phyloP scores from a whole-genome alignment of 2,329 filamentous ascomycete genomes.

The Penicillium sp. region DNA sequence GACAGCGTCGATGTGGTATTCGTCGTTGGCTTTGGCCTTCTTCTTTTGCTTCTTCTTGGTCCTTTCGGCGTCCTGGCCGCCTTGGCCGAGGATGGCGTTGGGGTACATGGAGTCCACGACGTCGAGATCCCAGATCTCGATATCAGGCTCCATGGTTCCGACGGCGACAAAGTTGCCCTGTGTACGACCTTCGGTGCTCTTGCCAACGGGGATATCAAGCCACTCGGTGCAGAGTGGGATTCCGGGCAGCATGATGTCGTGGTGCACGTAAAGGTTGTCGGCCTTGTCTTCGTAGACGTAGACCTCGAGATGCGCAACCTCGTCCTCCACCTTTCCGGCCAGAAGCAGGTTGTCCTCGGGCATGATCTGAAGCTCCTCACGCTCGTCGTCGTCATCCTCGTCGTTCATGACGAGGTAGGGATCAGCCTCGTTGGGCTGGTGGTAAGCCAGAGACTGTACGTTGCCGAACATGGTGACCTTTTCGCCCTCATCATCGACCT shows the following conservation, averaged over 20 bases:
- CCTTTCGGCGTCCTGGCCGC: constrained; percentile 49
- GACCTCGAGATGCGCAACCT: constrained; percentile 92
- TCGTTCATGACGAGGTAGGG: constrained; percentile 91
- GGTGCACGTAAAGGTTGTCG: constrained; percentile 98
- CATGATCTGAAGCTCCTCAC: constrained; percentile 90
- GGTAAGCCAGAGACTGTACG: constrained; percentile 88
- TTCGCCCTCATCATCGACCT: constrained; percentile 65
- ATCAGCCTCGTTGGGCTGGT: constrained; percentile 91
- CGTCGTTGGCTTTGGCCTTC: constrained; percentile 84
- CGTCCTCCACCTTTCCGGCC: constrained; percentile 92
- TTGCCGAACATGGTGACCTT: constrained; percentile 93
- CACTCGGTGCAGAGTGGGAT: constrained; percentile 96
- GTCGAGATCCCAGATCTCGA: constrained; percentile 97
- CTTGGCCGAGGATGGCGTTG: constrained; percentile 88
- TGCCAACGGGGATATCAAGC: constrained; percentile 88
- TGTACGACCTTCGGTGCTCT: constrained; percentile 64
- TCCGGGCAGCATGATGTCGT: constrained; percentile 98
- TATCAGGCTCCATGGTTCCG: constrained; percentile 96
- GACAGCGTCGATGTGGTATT: constrained; percentile 92
- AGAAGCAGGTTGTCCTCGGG: constrained; percentile 91
- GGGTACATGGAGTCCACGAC: constrained; percentile 98
- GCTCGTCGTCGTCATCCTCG: constrained; percentile 81
- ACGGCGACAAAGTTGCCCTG: constrained; percentile 91
- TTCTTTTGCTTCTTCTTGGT: constrained; percentile 79
- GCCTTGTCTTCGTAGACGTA: constrained; percentile 95